A percentile compares a stretch with the other conserved stretches of the same genome.
Conservation (phyloP, 805 yeast species). For the Zygotorulaspora chibaensis region DNA sequence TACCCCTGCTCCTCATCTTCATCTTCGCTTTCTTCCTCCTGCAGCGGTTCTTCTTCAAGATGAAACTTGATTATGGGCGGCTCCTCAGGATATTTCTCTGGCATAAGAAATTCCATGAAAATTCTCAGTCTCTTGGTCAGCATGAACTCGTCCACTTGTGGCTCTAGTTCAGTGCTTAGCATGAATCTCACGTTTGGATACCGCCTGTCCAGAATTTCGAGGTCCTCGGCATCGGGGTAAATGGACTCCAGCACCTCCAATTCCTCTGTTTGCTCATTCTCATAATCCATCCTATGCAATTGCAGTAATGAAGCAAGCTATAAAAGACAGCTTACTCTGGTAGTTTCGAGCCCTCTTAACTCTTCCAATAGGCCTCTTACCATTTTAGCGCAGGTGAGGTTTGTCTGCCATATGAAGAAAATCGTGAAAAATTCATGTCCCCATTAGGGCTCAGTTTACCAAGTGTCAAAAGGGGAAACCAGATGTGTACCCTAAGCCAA, state of each 20-base stretch:
- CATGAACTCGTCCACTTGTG: constrained; percentile 10
- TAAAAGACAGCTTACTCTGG: too few relatives aligned
- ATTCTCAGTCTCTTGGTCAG: constrained; percentile 56
- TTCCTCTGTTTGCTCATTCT: constrained; percentile 86
- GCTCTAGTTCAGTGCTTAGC: constrained; percentile 57
- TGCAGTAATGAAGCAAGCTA: too few relatives aligned
- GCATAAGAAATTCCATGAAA: constrained; percentile 60
- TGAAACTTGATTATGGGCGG: constrained; percentile 55
- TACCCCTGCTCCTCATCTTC: constrained; percentile 36
- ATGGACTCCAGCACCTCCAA: constrained; percentile 84
- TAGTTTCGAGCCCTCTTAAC: too few relatives aligned
- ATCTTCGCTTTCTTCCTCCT: constrained; percentile 38
- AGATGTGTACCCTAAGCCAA: too few relatives aligned
- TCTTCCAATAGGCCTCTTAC: too few relatives aligned
- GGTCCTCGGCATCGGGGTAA: constrained; percentile 95
- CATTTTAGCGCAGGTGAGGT: too few relatives aligned
- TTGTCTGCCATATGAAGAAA: too few relatives aligned
- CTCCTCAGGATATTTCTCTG: constrained; percentile 77
- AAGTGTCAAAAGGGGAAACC: too few relatives aligned
- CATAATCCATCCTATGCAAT: constrained; percentile 52
- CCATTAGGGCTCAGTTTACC: too few relatives aligned
- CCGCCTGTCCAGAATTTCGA: constrained; percentile 41
- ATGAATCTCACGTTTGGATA: constrained; percentile 41
- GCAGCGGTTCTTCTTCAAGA: constrained; percentile 29
- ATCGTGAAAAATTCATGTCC: too few relatives aligned